These are phyloP conservation scores for Dictyostelium discoideum DNA, from an alignment of 78 protist species.

Conservation along the genomic window dicty_2.7 NC_007088.5:4069501-4070000, in stretches of 20 bases:
- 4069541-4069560: neutral
- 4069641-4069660: slow-evolving; percentile 60
- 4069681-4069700: slow-evolving; percentile 16
- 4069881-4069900: slow-evolving; percentile 49
- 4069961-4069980: no score
- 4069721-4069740: slow-evolving; percentile 47
- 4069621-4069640: slow-evolving; percentile 68
- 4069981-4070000: neutral
- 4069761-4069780: slow-evolving; percentile 83
- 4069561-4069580: neutral
- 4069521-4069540: neutral
- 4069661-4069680: slow-evolving; percentile 27
- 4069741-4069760: slow-evolving; percentile 77
- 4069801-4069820: slow-evolving; percentile 72
- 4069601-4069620: neutral
- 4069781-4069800: slow-evolving; percentile 82
- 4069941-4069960: neutral
- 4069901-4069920: slow-evolving; percentile 54
- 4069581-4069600: neutral
- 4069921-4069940: neutral
- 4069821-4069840: slow-evolving; percentile 82
- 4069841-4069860: slow-evolving; percentile 79
- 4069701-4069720: slow-evolving; percentile 46
- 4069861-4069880: slow-evolving; percentile 73
- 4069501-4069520: neutral